These are phyloP conservation scores for Fomitopsis schrenkii DNA, from an alignment of 1,284 basidiomycete species.

Conservation along the genomic window DNA sequence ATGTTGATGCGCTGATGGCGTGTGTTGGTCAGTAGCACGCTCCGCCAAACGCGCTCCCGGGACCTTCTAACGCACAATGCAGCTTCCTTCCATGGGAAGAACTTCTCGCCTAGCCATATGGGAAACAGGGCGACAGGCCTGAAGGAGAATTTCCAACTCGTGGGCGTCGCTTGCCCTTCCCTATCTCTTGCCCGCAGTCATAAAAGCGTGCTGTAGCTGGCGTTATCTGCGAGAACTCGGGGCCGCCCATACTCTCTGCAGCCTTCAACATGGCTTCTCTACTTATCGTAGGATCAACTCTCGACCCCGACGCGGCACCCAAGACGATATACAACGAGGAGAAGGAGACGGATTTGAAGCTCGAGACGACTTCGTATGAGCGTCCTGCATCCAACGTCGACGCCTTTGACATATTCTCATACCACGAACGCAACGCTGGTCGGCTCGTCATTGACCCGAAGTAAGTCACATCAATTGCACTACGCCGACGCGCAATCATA, in stretches of 20 bases:
- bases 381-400: neutral
- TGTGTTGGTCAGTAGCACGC: neutral
- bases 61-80: neutral
- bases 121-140: neutral
- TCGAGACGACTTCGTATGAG: neutral
- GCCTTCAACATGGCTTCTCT: neutral
- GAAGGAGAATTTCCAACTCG: neutral
- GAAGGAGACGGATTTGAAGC: neutral
- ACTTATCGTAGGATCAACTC: neutral
- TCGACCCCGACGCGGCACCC: neutral
- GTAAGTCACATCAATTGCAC: slow-evolving; percentile 27
- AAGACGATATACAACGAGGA: neutral
- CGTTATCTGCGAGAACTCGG: neutral
- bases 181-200: neutral
- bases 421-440: slow-evolving; percentile 53
- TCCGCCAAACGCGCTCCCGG: neutral
- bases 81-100: neutral
- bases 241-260: neutral
- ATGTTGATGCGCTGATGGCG: neutral
- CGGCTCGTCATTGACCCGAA: slow-evolving; percentile 58
- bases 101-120: neutral
- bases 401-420: slow-evolving; percentile 37
- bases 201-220: neutral
- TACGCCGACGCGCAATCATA: neutral
- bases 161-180: neutral